Evolutionary conservation across 192 early-diverging fungal species (phyloP).

Genomic region (Piromyces sp.): DNA sequence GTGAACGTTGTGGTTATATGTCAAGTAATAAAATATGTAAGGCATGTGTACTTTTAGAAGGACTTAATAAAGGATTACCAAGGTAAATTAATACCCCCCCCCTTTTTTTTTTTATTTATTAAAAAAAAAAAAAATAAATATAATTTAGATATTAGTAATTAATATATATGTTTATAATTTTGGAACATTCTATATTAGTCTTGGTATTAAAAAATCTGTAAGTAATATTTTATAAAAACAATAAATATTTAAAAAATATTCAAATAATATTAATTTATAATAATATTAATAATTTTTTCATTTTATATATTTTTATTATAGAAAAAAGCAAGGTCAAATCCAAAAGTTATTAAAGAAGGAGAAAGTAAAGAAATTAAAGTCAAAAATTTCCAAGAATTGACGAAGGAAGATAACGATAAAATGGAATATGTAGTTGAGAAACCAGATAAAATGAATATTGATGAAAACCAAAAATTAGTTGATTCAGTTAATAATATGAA

Average conservation of each 20-base stretch:
- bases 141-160: no score
- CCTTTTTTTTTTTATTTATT: no score
- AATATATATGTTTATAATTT: no score
- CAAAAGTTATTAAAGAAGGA: neutral
- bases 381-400: neutral
- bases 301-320: neutral
- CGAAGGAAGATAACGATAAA: neutral
- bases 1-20: constrained; percentile 88
- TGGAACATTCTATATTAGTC: neutral
- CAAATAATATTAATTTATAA: no score
- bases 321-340: neutral
- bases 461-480: neutral
- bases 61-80: constrained; percentile 74
- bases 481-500: neutral
- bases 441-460: neutral
- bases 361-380: neutral
- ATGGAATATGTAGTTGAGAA: neutral
- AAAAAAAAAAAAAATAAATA: no score
- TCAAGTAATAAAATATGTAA: constrained; percentile 82
- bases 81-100: no score
- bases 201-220: neutral
- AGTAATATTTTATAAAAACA: neutral
- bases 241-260: no score
- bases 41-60: constrained; percentile 83
- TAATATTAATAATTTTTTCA: no score